Evolutionary conservation across 1,284 basidiomycete genomes (phyloP).

Genomic region (Leccinum angustisporum): DNA sequence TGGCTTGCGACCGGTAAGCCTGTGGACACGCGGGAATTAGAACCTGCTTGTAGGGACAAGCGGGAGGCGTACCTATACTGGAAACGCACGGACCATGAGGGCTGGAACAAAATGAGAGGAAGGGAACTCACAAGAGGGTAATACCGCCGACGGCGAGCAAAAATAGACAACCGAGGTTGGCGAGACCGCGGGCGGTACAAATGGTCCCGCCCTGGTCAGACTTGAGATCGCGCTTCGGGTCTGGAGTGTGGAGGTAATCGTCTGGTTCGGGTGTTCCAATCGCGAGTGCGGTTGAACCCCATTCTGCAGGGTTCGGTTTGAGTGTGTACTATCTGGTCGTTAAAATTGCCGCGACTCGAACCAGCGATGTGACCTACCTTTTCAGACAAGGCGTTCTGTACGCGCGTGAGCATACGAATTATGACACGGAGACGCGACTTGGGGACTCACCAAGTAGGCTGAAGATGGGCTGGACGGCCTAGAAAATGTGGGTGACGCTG

Average conservation of each 20-base stretch:
- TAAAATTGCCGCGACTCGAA: background rate
- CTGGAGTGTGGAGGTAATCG: conserved; percentile 35
- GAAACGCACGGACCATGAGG: conserved; percentile 4
- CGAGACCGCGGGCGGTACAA: conserved; percentile 40
- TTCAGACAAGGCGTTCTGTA: conserved; percentile 31
- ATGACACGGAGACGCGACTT: background rate
- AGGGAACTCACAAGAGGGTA: conserved; percentile 34
- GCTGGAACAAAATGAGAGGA: background rate
- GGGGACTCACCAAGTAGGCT: conserved; percentile 24
- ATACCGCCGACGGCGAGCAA: conserved; percentile 38
- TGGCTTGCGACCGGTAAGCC: conserved; percentile 38
- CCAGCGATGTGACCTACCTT: conserved; percentile 15
- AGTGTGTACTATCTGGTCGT: conserved; percentile 28
- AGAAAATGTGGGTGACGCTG: conserved; percentile 10
- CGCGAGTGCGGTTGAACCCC: conserved; percentile 28
- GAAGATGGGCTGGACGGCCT: conserved; percentile 31
- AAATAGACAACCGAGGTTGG: conserved; percentile 47
- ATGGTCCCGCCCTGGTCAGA: conserved; percentile 42
- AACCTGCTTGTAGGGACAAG: background rate
- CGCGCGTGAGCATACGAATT: background rate
- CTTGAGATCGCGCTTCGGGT: conserved; percentile 36
- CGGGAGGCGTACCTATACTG: conserved; percentile 23
- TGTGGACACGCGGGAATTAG: conserved; percentile 6
- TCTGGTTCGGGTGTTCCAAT: conserved; percentile 30
- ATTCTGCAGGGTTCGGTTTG: conserved; percentile 32